These are phyloP conservation scores for Naganishia kalamii DNA, from an alignment of 768 basidiomycete species.

Conservation along the genomic window DNA sequence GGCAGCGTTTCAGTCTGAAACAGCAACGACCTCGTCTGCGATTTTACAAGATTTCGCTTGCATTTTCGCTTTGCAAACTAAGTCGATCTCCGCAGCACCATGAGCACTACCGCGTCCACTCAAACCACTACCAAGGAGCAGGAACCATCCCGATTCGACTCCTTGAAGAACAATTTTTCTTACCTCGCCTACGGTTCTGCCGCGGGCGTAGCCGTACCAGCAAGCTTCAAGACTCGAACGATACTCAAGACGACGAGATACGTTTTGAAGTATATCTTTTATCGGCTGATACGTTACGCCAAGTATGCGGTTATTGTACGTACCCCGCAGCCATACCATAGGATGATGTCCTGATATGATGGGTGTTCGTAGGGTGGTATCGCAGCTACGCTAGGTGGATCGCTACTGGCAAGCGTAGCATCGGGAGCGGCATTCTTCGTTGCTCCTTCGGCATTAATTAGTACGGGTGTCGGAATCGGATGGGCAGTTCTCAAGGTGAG, in stretches of 20 bases:
- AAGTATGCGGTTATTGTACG: constrained; percentile 25
- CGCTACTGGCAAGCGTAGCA: constrained; percentile 17
- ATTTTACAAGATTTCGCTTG: background rate
- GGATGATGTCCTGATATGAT: background rate
- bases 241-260: constrained; percentile 19
- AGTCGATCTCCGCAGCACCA: background rate
- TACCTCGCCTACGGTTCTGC: constrained; percentile 23
- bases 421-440: constrained; percentile 19
- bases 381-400: constrained; percentile 15
- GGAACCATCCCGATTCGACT: constrained; percentile 1
- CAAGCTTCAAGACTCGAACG: constrained; percentile 17
- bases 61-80: background rate
- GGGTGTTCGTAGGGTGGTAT: constrained; percentile 13
- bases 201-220: constrained; percentile 14
- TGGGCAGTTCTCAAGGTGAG: constrained; percentile 22
- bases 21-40: background rate
- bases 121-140: background rate
- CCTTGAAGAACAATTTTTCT: constrained; percentile 4
- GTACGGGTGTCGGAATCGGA: constrained; percentile 19
- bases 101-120: background rate
- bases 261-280: constrained; percentile 23
- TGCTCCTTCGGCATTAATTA: constrained; percentile 18
- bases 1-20: constrained; percentile 10
- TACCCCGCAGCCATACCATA: background rate
- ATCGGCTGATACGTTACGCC: constrained; percentile 20